phyloP scores from a whole-genome alignment of 2,329 filamentous ascomycete genomes.

The Claviceps digitariae region DNA sequence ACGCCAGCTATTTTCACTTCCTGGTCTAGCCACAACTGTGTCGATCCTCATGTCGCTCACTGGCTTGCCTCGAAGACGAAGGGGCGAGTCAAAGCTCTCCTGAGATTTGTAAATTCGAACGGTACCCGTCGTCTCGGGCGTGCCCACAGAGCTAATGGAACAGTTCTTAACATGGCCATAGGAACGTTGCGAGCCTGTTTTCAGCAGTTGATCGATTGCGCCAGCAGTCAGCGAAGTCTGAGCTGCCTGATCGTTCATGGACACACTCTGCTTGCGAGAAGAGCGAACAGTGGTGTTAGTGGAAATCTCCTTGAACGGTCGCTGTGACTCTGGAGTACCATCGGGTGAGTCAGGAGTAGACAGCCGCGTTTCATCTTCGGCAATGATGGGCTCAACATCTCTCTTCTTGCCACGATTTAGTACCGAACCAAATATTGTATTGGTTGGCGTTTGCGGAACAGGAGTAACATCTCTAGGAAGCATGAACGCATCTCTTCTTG shows the following conservation, averaged over 20 bases:
- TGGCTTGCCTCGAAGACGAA: conserved; percentile 24
- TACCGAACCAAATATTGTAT: conserved; percentile 28
- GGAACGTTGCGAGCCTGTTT: conserved; percentile 20
- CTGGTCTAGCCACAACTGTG: conserved; percentile 40
- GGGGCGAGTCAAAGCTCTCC: conserved; percentile 34
- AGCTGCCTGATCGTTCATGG: conserved; percentile 55
- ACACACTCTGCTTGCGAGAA: conserved; percentile 23
- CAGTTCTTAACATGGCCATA: conserved; percentile 22
- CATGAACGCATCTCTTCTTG: conserved; percentile 42
- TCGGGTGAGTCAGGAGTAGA: conserved; percentile 27
- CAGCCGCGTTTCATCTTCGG: conserved; percentile 51
- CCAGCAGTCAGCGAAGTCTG: conserved; percentile 77
- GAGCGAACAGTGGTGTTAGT: conserved; percentile 35
- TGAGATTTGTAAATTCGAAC: conserved; percentile 33
- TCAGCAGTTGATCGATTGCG: conserved; percentile 64
- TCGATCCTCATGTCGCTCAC: conserved; percentile 27
- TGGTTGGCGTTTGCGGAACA: conserved; percentile 26
- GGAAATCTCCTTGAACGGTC: conserved; percentile 49
- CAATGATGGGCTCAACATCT: conserved; percentile 35
- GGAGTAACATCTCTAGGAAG: conserved; percentile 33
- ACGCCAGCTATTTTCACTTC: conserved; percentile 57
- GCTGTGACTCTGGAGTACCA: conserved; percentile 40
- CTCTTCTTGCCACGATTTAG: conserved; percentile 31
- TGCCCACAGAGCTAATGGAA: conserved; percentile 22
- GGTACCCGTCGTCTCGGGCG: conserved; percentile 24